Base-by-base conservation (phyloP, 345 rosid genomes). In the Psidium guajava region DNA sequence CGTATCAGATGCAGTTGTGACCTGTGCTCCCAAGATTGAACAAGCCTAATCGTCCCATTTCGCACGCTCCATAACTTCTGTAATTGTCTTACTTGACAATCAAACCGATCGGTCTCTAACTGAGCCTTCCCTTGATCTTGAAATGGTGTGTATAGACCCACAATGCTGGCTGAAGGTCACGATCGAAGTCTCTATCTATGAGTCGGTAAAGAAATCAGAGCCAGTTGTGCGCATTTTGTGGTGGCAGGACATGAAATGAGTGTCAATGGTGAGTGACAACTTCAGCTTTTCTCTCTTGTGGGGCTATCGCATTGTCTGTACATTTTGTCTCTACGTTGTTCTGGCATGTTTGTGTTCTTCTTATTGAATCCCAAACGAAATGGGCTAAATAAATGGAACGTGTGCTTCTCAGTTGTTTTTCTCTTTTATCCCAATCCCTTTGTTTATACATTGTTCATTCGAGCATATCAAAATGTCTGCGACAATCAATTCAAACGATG, bases 1-100 rank as follows among this genome's bases (percentile, higher is more conserved):
- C 10, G 98, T 93, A 24, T 93, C 93, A 36, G 95, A 95, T 84
- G 98, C 98, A 14, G 94, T 94, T 47, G 58, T 86, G 36, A 87
- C 93, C 22, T 93, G 93, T 75, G 86, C 87, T 53, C 83, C 58
- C 83, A 82, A 51, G 57, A 27, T 75, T 22, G 82, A 75, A 55
- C 77, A 49, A 28, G 8, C 28, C 16, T 16, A 24, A 54, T 21
- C 6, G 15, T 42, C 20, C 24, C 40, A 32, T 53, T 73, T 47
- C 13, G 5, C 11, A 11, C 6, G 54, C 24, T 55, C 32, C 21
- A 40, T 42, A 53, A 28, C 40, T 53, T 53, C 73, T 32, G 11
- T 53, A 28, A 18, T 13, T 36, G 75, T 32, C 11, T 8, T 18
- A 3, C 75, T 64, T 32, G 44, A 32, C 2, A 5, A 64, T 64